Evolutionary conservation across 305 asterid species (phyloP), one percentile per base, ranked within the genome.

Genomic region (Fraxinus nigra): DNA sequence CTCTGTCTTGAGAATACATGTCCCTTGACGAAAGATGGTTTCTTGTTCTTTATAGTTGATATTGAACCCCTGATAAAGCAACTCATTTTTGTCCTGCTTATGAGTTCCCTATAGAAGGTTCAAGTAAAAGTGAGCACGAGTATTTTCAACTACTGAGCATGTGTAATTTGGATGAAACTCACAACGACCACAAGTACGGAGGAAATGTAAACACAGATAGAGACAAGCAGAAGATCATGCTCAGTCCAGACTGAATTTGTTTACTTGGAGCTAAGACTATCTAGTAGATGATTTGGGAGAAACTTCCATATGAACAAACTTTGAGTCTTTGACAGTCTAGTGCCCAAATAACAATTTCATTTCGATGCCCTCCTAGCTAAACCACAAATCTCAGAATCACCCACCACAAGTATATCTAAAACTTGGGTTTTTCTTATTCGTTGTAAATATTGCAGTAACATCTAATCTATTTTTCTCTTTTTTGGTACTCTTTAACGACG

Each of bases 21-120:
- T 91, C 65, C 98, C 98, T 86, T 95, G 99, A 85, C 98, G 97
- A 87, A 92, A 90, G 34, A 91, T 1, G 93, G 93, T 72, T 93
- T 89, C 77, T 90, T 89, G 48, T 89, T 90, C 85, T 87, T 91
- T 87, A 63, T 93, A 93, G 86, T 93, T 93, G 70, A 93, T 87
- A 81, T 88, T 90, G 85, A 92, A 95, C 77, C 78, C 69, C 73
- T 90, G 92, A 87, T 80, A 95, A 77, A 93, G 97, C 84, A 91
- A 79, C 86, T 95, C 97, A 84, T 91, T 93, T 84, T 85, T 88
- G 61, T 87, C 94, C 84, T 92, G 93, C 88, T 93, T 93, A 75
- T 87, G 91, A 75, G 90, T 88, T 76, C 92, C 94, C 97, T 93
- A 73, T 9, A 82, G 26, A 82, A 20, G 35, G 33, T 75, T 18